Base-by-base conservation (phyloP, 352 stramenopile genomes). In the Pythium inflatum region DNA sequence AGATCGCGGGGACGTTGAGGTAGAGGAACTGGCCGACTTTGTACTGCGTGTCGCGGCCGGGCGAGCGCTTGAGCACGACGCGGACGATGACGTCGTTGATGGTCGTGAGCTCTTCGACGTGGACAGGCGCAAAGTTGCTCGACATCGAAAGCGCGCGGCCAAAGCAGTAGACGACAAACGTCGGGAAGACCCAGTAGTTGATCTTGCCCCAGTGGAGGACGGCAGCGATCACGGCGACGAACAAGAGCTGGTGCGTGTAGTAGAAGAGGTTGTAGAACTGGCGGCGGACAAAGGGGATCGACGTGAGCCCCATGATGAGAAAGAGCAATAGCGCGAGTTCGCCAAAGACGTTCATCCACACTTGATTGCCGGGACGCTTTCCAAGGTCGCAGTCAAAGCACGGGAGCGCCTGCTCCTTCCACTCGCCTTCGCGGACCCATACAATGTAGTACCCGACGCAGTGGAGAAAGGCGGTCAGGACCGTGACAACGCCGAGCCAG, bases 311-410 rank as follows among this genome's bases (percentile, higher is more conserved):
- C 36, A 88, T 81, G 49, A 63, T 24, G 2, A 83, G 16, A 34
- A 88, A 82, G 28, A 63, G 59, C 14, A 85, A 13, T 2, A 83
- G 18, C 9, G 80, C 50, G 25, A 86, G 45, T 54, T 77, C 45
- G n/a, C 80, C 80, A 54, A 78, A 83, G 22, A 83, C 50, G 62
- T 85, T 79, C 59, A 78, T 53, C 80, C 78, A 85, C 0, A n/a
- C n/a, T n/a, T n/a, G n/a, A n/a, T n/a, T 33, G n/a, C 31, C 73
- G 28, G 16, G 60, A 49, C 24, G 43, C 5, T 54, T 50, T 38
- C 43, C 64, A 14, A 87, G 25, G 13, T 57, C 45, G 49, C 78
- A 84, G 33, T 80, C 57, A 27, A 80, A 83, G 53, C 80, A 88
- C 18, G 80, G 80, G 41, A 80, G 33, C 5, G 65, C 57, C 53